A percentile compares a stretch with the other conserved stretches of the same genome.
Conservation (phyloP, 2,329 filamentous ascomycete genomes). For the Venturiaceae sp. region DNA sequence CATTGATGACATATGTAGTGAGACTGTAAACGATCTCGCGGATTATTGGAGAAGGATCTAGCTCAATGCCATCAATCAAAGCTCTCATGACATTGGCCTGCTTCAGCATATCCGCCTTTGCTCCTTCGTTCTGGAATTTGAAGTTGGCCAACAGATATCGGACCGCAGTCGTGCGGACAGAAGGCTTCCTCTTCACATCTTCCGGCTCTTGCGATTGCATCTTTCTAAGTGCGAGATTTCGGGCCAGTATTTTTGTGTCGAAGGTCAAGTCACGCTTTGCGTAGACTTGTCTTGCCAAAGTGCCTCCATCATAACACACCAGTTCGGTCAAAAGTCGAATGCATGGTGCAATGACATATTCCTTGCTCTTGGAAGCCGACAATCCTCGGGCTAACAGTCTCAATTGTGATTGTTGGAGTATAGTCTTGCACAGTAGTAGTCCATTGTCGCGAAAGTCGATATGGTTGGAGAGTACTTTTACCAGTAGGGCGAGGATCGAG, state of each 20-base stretch:
- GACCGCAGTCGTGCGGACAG: slow-evolving; percentile 73
- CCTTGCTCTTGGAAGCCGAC: slow-evolving; percentile 71
- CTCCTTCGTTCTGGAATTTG: slow-evolving; percentile 64
- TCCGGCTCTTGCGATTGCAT: slow-evolving; percentile 33
- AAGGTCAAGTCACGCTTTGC: slow-evolving; percentile 69
- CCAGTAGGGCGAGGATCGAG: slow-evolving; percentile 69
- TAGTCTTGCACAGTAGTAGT: slow-evolving; percentile 66
- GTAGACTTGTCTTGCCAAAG: slow-evolving; percentile 68
- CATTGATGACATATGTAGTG: slow-evolving; percentile 47
- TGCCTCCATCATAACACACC: slow-evolving; percentile 77
- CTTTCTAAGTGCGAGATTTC: slow-evolving; percentile 67
- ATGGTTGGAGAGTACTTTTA: slow-evolving; percentile 66
- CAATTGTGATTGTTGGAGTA: slow-evolving; percentile 72
- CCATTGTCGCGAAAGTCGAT: slow-evolving; percentile 69
- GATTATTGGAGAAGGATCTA: slow-evolving; percentile 67
- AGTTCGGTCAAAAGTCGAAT: slow-evolving; percentile 78
- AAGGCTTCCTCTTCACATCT: slow-evolving; percentile 59
- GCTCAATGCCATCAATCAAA: slow-evolving; percentile 66
- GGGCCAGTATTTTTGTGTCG: slow-evolving; percentile 57
- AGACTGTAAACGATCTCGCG: slow-evolving; percentile 62
- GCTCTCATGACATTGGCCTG: slow-evolving; percentile 60
- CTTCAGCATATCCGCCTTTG: slow-evolving; percentile 73
- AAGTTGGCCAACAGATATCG: slow-evolving; percentile 72
- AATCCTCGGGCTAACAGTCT: slow-evolving; percentile 73
- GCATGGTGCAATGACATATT: slow-evolving; percentile 80